Evolutionary conservation across 495 filamentous ascomycete species (phyloP), one percentile per base, ranked within the genome.

Genomic region (Aspergillus ostianus): DNA sequence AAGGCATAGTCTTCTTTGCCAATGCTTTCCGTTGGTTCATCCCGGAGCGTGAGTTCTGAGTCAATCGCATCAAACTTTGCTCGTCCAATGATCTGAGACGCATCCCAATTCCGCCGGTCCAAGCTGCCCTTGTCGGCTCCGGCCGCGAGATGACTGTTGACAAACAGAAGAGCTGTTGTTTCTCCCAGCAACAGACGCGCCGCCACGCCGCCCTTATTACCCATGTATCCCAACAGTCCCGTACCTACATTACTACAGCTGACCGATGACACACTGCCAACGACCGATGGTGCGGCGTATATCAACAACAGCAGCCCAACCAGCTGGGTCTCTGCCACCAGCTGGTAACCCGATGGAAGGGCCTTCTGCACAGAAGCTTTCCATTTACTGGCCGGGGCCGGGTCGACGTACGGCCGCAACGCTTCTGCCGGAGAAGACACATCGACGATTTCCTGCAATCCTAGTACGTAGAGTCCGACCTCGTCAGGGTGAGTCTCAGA

Each of bases 1-100:
- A 98, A 96, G 1, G 87, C 83, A 73, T 96, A 93, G 69, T 98
- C 94, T 60, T 93, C 92, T 50, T 92, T 87, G 2, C 91, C 92
- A 60, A 99, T 87, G n/a, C 74, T 77, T 61, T 96, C 91, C 12
- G 75, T 76, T 26, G 69, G 70, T 1, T 76, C 77, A 47, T 81
- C 77, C 19, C 72, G 67, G n/a, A 79, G 60, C 2, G 73, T 77
- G 10, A 83, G 80, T 4, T 81, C 79, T 54, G 85, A 75, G 47
- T 77, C 77, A 18, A 93, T 80, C 1, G 90, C 84, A 6, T 87
- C 82, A 67, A 98, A 98, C 57, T 80, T 85, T 13, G 90, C 85
- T 29, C 92, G 83, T 52, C 72, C 76, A 18, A 84, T 57, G 51
- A 99, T 90, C 65, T 97, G 92, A 6, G 80, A 77, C 5, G 85